Evolutionary conservation across 768 basidiomycete genomes (phyloP).

Genomic region (Phanerochaete sordida): DNA sequence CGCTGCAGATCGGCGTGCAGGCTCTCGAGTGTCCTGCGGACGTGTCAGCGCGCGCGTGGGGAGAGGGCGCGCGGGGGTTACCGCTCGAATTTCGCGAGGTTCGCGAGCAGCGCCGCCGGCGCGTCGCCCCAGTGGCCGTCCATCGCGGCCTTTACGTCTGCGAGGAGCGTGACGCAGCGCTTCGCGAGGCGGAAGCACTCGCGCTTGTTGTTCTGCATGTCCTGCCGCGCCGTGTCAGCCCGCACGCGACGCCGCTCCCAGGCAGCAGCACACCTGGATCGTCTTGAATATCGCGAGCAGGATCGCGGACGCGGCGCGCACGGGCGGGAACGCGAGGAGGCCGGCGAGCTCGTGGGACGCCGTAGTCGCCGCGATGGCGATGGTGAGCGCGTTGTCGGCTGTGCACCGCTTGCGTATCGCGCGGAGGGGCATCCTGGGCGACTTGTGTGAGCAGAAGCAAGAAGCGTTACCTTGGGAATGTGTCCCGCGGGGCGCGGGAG

Average conservation of each 20-base stretch:
- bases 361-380: constrained; percentile 27
- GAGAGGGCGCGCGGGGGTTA: no score
- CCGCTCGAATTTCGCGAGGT: constrained; percentile 39
- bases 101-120: constrained; percentile 35
- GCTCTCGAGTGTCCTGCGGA: constrained; percentile 32
- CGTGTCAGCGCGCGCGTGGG: no score
- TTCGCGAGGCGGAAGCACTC: constrained; percentile 37
- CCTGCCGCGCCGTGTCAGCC: constrained; percentile 10
- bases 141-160: constrained; percentile 45
- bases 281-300: constrained; percentile 43
- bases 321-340: constrained; percentile 40
- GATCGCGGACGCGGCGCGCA: constrained; percentile 35
- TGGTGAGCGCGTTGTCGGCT: constrained; percentile 25
- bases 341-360: constrained; percentile 30
- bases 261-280: constrained; percentile 34
- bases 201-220: constrained; percentile 34
- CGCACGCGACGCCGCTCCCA: not conserved
- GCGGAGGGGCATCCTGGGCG: constrained; percentile 3
- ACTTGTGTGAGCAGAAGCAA: not conserved
- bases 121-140: constrained; percentile 40
- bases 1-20: constrained; percentile 38
- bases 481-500: not conserved
- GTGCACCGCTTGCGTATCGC: constrained; percentile 20
- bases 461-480: no score
- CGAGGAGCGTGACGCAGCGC: constrained; percentile 38